Base-by-base conservation (phyloP, 2,329 filamentous ascomycete species). In the Fusarium dlaminii region DNA sequence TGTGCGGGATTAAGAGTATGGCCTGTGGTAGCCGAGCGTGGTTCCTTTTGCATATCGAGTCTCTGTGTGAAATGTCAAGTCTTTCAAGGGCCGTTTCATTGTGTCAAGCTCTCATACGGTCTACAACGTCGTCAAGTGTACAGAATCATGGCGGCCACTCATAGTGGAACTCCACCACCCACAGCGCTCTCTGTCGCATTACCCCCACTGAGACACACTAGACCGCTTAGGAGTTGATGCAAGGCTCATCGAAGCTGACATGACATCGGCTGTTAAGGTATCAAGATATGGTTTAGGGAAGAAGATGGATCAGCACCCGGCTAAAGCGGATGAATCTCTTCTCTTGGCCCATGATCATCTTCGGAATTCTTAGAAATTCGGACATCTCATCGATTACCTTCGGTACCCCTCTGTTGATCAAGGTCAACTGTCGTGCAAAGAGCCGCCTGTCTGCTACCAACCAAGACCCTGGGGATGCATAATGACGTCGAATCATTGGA, bases 401-500 rank as follows among this genome's bases (percentile, higher is more conserved):
- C 36, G 14, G 8, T 40, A n/a, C 48, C 68, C 60, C 51, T 57
- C 57, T 34, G 58, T 63, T 57, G 56, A 73, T 73, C 65, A 58
- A 64, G 57, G 57, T 57, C 42, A 37, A 68, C 46, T 59, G 39
- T 66, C n/a, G 57, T 74, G 68, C 49, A 63, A 57, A 60, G 66
- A 66, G 67, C 66, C 66, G 46, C 66, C 55, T 56, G 54, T 63
- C 68, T 60, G 34, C 51, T 74, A 58, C 60, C 68, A 75, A 73
- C 62, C 61, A 70, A 75, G 69, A 66, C 61, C 52, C 49, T 54
- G 57, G 39, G 46, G 57, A 66, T 68, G 70, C 70, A 68, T 54
- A 74, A 76, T 78, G 76, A 78, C 76, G 76, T 78, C 74, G 56
- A 62, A 59, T 51, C 48, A 52, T 66, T 68, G 67, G 70, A 63